Evolutionary conservation across 371 early-diverging fungal species (phyloP).

Genomic region (Mortierella sp.): DNA sequence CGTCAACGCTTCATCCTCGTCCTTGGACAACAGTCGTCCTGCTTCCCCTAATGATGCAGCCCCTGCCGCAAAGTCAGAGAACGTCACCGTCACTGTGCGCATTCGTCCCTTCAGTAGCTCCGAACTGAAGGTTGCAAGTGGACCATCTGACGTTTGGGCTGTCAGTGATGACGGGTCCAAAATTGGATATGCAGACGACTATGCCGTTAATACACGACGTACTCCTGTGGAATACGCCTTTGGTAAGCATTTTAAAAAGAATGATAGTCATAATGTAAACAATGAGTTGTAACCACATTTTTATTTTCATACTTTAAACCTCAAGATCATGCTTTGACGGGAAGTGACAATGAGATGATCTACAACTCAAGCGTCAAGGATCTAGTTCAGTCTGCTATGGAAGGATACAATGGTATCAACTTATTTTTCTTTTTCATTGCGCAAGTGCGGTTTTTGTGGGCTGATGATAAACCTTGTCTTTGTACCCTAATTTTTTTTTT

Average conservation of each 20-base stretch:
- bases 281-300: slow-evolving; percentile 15
- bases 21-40: slow-evolving; percentile 10
- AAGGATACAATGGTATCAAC: slow-evolving; percentile 69
- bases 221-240: slow-evolving; percentile 41
- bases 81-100: slow-evolving; percentile 55
- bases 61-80: slow-evolving; percentile 34
- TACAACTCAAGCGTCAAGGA: slow-evolving; percentile 58
- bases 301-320: neutral
- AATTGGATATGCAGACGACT: slow-evolving; percentile 46
- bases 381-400: slow-evolving; percentile 66
- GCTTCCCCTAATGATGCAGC: neutral
- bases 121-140: slow-evolving; percentile 49
- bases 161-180: slow-evolving; percentile 32
- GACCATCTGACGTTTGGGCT: slow-evolving; percentile 45
- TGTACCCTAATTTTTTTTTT: neutral
- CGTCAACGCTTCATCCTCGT: neutral
- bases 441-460: neutral
- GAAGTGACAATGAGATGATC: slow-evolving; percentile 58
- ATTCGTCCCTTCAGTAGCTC: slow-evolving; percentile 50
- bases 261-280: neutral
- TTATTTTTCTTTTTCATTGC: neutral
- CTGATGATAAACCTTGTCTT: neutral
- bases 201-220: slow-evolving; percentile 29
- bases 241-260: slow-evolving; percentile 20
- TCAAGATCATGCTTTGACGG: slow-evolving; percentile 59